Conservation (phyloP, 2,329 filamentous ascomycete genomes). For the Trichoderma polysporum region DNA sequence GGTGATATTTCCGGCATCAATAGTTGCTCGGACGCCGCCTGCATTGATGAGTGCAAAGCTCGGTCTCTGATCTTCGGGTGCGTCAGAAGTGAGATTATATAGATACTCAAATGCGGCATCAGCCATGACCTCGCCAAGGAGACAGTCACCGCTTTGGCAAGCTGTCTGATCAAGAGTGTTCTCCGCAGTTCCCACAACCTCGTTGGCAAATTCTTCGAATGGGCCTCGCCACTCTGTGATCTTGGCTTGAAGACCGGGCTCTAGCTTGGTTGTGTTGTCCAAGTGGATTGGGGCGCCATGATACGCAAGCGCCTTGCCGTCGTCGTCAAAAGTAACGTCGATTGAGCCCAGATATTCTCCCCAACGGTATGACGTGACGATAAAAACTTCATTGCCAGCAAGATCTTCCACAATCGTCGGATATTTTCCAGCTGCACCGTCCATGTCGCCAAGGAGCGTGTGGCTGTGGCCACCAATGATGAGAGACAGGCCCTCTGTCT, state of each 20-base stretch:
- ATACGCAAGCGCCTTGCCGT: constrained; percentile 62
- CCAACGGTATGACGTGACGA: constrained; percentile 68
- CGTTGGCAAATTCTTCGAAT: constrained; percentile 58
- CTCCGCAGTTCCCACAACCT: constrained; percentile 56
- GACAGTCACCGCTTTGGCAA: constrained; percentile 59
- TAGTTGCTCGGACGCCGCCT: constrained; percentile 63
- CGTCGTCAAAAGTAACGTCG: constrained; percentile 60
- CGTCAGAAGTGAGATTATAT: constrained; percentile 42
- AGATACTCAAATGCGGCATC: constrained; percentile 64
- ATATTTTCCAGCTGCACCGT: constrained; percentile 58
- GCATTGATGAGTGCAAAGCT: constrained; percentile 63
- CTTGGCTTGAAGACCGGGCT: constrained; percentile 55
- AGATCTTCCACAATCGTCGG: constrained; percentile 62
- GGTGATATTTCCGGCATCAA: constrained; percentile 60
- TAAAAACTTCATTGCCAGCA: constrained; percentile 65
- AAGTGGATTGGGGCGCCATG: constrained; percentile 64
- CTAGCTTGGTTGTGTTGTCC: constrained; percentile 59
- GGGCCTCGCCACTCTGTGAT: constrained; percentile 59
- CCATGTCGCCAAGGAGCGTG: constrained; percentile 60
- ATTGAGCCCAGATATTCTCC: constrained; percentile 68
- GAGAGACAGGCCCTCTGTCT: constrained; percentile 63
- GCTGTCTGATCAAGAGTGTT: constrained; percentile 58
- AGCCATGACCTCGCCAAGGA: constrained; percentile 54
- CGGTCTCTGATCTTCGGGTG: constrained; percentile 35
- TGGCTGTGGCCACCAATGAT: constrained; percentile 65